Evolutionary conservation across 2,329 filamentous ascomycete genomes (phyloP).

Genomic region (Penicillium sp.): DNA sequence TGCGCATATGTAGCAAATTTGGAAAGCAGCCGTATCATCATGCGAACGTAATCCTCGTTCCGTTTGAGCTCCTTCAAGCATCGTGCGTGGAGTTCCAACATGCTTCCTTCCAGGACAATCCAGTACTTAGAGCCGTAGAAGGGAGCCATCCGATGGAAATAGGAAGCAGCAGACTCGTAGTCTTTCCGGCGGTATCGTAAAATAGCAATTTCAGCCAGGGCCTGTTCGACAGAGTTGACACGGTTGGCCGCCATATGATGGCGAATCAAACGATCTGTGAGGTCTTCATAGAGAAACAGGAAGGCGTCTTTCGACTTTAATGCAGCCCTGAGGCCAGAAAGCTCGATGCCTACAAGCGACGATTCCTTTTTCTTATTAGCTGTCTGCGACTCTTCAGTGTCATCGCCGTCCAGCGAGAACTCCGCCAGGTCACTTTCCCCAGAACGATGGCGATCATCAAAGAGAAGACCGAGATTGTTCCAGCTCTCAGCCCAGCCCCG

Average conservation of each 20-base stretch:
- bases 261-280: conserved; percentile 81
- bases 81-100: conserved; percentile 80
- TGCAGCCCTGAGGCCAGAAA: conserved; percentile 60
- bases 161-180: conserved; percentile 69
- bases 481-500: conserved; percentile 76
- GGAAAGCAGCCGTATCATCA: conserved; percentile 65
- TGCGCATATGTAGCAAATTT: conserved; percentile 39
- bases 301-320: conserved; percentile 64
- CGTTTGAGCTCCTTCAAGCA: conserved; percentile 76
- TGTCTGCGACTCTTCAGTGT: conserved; percentile 16
- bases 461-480: conserved; percentile 55
- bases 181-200: conserved; percentile 77
- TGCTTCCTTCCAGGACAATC: conserved; percentile 75
- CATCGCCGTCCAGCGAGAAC: conserved; percentile 36
- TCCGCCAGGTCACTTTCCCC: conserved; percentile 35
- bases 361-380: conserved; percentile 19
- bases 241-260: conserved; percentile 81
- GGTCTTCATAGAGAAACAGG: conserved; percentile 66
- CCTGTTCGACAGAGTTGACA: conserved; percentile 71
- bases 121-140: conserved; percentile 78
- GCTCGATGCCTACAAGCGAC: conserved; percentile 51
- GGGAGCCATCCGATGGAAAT: conserved; percentile 74
- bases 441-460: conserved; percentile 31
- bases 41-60: conserved; percentile 75
- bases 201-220: conserved; percentile 80